Conservation (phyloP, 306 rosid species). For the Purshia tridentata region DNA sequence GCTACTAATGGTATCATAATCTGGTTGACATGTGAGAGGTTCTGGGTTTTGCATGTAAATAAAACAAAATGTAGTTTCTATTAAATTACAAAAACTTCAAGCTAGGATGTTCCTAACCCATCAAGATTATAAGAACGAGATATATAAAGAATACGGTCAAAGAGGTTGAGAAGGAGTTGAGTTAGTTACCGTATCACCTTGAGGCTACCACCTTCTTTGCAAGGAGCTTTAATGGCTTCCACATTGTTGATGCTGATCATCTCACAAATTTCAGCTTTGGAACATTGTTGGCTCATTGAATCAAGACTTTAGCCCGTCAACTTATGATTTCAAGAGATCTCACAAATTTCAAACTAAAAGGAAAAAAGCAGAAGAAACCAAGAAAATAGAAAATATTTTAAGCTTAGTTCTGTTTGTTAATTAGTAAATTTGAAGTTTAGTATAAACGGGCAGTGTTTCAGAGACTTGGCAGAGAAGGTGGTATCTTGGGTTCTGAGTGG, state of each 20-base stretch:
- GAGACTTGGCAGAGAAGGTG: not conserved
- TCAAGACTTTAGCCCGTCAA: constrained; percentile 23
- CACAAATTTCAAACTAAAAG: not conserved
- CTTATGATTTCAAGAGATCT: not conserved
- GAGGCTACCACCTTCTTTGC: constrained; percentile 28
- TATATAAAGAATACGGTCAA: not conserved
- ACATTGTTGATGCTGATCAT: constrained; percentile 15
- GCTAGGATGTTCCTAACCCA: not conserved
- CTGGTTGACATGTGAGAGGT: constrained; percentile 1
- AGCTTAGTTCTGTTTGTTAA: not conserved
- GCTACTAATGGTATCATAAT: not conserved
- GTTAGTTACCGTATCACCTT: constrained; percentile 23
- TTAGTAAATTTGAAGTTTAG: not conserved
- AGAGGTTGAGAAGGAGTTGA: not conserved
- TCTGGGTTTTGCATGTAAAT: constrained; percentile 2
- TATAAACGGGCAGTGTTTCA: not conserved
- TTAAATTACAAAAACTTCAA: not conserved
- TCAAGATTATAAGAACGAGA: not conserved
- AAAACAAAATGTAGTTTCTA: not conserved
- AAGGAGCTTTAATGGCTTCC: constrained; percentile 28
- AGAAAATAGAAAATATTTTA: not conserved
- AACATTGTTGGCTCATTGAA: constrained; percentile 11
- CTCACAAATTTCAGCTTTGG: constrained; percentile 24
- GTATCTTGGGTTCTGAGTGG: not conserved
- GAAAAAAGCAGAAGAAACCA: not conserved